Evolutionary conservation across 2,329 filamentous ascomycete species (phyloP), one percentile per base, ranked within the genome.

Genomic region (Claviceps quebecensis): DNA sequence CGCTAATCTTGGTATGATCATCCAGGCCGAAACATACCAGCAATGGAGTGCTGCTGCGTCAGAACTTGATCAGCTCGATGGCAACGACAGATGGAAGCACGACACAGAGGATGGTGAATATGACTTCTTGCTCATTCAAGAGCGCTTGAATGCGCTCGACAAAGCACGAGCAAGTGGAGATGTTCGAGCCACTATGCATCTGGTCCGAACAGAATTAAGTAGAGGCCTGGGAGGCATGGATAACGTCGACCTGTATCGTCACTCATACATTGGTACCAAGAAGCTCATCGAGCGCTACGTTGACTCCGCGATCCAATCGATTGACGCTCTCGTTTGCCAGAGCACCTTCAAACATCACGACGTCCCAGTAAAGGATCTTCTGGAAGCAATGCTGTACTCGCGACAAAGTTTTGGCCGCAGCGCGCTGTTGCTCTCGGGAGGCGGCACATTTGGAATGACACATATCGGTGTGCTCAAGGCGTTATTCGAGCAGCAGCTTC

Each of bases 361-460:
- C 5, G 60, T 85, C 39, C 79, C 83, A 48, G 72, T 80, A 44
- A 77, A 70, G 23, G 75, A 76, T 47, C 61, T 80, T 4, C 71
- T 89, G 5, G 84, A 90, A 51, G 79, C 81, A 52, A 73, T 93
- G 56, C 67, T 90, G 45, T 78, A 80, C 51, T 78, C 86, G 1
- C 78, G 87, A 40, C 86, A 90, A 61, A 85, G 86, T 38, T 94
- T 89, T 61, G 88, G 88, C n/a, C 77, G 88, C 55, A 93, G 84
- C 56, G 89, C 87, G 0, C 69, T 95, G 48, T 72, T 94, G 9
- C 72, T 95, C 9, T 94, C 88, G 4, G 89, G 89, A 7, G 89
- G 89, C 2, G 88, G 85, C 1, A 93, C 89, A 0, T 88, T 94
- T 67, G 89, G 89, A 41, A 94, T 95, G 86, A 86, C 86, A 54